A percentile compares a stretch with the other conserved stretches of the same genome.
Conservation (phyloP, 2,329 filamentous ascomycete species). For the Exophiala phaeomuriformis region DNA sequence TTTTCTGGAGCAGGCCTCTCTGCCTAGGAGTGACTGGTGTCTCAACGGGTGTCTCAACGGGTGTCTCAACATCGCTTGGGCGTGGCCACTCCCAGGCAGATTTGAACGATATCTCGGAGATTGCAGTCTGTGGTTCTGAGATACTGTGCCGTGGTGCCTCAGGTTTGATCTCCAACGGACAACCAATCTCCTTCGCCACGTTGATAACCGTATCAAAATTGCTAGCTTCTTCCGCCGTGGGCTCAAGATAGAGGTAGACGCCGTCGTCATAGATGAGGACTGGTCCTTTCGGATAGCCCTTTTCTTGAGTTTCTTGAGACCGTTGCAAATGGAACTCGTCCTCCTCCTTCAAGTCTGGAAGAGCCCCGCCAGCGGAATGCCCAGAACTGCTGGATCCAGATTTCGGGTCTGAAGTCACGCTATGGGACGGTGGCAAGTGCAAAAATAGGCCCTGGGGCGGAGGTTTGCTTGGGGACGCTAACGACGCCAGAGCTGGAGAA, state of each 20-base stretch:
- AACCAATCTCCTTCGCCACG: conserved; percentile 58
- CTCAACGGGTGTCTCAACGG: conserved; percentile 7
- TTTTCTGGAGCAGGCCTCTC: conserved; percentile 5
- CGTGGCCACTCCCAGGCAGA: conserved; percentile 42
- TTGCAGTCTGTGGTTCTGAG: conserved; percentile 39
- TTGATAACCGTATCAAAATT: conserved; percentile 59
- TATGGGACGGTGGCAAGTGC: conserved; percentile 16
- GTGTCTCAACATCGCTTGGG: conserved; percentile 27
- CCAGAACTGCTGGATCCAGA: conserved; percentile 23
- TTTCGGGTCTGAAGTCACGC: conserved; percentile 13
- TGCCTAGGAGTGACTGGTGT: conserved; percentile 24
- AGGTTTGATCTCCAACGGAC: conserved; percentile 44
- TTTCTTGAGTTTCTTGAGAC: conserved; percentile 55
- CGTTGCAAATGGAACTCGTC: conserved; percentile 43
- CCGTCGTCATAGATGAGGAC: conserved; percentile 57
- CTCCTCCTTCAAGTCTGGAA: conserved; percentile 48
- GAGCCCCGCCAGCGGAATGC: conserved; percentile 28
- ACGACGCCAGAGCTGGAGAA: conserved; percentile 50
- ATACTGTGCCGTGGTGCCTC: conserved; percentile 29
- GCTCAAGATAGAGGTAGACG: conserved; percentile 57
- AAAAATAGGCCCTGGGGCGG: conserved; percentile 46
- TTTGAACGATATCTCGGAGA: conserved; percentile 43
- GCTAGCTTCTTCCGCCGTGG: conserved; percentile 52
- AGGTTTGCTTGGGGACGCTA: conserved; percentile 47
- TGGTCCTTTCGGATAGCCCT: conserved; percentile 57